Evolutionary conservation across 2,329 filamentous ascomycete species (phyloP).

Genomic region (Colletotrichum lini): DNA sequence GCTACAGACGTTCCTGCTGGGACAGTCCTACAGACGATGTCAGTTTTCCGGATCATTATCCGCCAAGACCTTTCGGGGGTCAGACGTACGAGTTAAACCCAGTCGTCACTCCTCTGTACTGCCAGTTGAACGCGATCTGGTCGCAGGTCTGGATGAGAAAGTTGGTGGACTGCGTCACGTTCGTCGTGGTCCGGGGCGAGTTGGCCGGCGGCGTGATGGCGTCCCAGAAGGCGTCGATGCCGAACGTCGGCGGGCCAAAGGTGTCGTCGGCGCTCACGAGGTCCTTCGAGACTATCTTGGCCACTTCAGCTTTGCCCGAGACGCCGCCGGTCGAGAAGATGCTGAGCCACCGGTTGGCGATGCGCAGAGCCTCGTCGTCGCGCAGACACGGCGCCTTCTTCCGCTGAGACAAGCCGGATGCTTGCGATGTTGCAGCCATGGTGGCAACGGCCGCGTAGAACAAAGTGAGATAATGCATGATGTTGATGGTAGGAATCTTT

Average conservation of each 20-base stretch:
- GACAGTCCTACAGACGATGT: slow-evolving; percentile 10
- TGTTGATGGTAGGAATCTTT: no score
- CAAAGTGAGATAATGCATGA: neutral
- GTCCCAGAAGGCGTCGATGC: slow-evolving; percentile 28
- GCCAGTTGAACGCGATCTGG: slow-evolving; percentile 34
- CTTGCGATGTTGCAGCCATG: neutral
- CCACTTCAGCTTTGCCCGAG: slow-evolving; percentile 25
- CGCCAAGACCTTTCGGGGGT: accelerated
- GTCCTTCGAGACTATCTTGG: slow-evolving; percentile 16
- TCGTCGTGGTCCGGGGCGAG: neutral
- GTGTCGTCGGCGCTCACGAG: slow-evolving; percentile 34
- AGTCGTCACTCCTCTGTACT: slow-evolving; percentile 13
- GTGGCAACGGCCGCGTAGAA: neutral
- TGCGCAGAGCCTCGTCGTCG: slow-evolving; percentile 27
- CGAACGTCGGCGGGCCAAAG: slow-evolving; percentile 5
- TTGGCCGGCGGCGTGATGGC: neutral
- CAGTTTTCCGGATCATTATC: slow-evolving; percentile 46
- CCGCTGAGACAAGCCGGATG: neutral
- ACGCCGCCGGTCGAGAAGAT: slow-evolving; percentile 21
- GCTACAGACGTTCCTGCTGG: slow-evolving; percentile 13
- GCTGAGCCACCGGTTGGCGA: slow-evolving; percentile 30
- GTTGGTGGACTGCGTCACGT: slow-evolving; percentile 18
- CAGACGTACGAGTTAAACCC: slow-evolving; percentile 24
- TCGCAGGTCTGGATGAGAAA: slow-evolving; percentile 30
- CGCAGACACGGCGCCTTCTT: slow-evolving; percentile 18